Base-by-base conservation (phyloP, 306 rosid species). In the Gynostemma pentaphyllum region DNA sequence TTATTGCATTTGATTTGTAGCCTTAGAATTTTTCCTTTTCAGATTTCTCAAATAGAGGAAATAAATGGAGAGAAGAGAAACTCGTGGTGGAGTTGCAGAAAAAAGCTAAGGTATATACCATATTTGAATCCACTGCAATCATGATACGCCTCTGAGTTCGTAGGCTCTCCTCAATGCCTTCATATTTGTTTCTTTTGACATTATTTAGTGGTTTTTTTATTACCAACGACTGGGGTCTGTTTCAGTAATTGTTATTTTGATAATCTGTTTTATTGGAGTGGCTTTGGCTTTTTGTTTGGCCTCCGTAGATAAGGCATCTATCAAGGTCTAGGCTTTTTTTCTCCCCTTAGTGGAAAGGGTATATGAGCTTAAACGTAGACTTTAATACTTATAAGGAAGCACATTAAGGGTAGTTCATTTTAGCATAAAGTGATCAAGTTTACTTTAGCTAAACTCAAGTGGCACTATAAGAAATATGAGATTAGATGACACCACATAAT, bases 11-110 rank as follows among this genome's bases (percentile, higher is more conserved):
- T 70, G 49, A 62, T 72, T 66, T 52, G 52, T 69, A 55, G 67
- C 68, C 59, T 70, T 77, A 11, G n/a, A 37, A n/a, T 28, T 59
- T 19, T 16, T 59, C 28, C 46, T 59, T 37, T 59, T 48, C 78
- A 90, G 97, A 79, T 84, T 79, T 67, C 70, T 78, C 76, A 59
- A 55, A 65, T 82, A 70, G 90, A 81, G 62, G 82, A 63, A 69
- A 70, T 54, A 56, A 51, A 83, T 69, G 78, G 72, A 68, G 83
- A 79, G 61, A 78, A 49, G 74, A 52, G 24, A 59, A 50, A 36
- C 70, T 60, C 64, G 81, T 81, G 66, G 23, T 53, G 59, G 85
- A 82, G 48, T 82, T 90, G 63, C 90, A 87, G 73, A 83, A 82
- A 64, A 78, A 84, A 75, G 83, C 94, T 34, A 77, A 78, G 86